Evolutionary conservation across 257 asterid species (phyloP).

Genomic region (Scutellaria galericulata): DNA sequence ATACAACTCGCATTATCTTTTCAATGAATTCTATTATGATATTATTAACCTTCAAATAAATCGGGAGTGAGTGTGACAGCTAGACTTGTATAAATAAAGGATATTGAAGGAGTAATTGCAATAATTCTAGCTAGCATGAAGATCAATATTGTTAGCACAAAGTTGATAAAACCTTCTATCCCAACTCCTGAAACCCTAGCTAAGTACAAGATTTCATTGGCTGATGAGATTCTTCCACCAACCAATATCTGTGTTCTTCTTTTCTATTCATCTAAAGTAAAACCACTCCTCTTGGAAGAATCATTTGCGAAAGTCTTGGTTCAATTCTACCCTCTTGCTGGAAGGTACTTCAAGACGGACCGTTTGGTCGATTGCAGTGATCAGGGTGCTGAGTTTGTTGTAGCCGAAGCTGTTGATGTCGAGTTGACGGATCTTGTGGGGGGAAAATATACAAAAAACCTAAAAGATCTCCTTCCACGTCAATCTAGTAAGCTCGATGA

Average conservation of each 20-base stretch:
- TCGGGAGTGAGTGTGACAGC: no score
- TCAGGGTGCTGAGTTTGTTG: constrained; percentile 31
- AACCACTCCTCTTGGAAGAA: neutral
- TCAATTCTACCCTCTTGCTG: constrained; percentile 36
- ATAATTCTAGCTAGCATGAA: neutral
- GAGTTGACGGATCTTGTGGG: constrained; percentile 5
- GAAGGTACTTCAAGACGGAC: constrained; percentile 17
- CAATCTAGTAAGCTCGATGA: neutral
- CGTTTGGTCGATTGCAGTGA: constrained; percentile 33
- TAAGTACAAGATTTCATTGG: constrained; percentile 6
- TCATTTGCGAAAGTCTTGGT: constrained; percentile 14
- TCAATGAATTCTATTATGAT: no score
- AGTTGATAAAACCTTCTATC: constrained; percentile 16
- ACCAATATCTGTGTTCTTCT: neutral
- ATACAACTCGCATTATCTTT: no score
- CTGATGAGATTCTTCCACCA: constrained; percentile 18
- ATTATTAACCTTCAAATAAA: no score
- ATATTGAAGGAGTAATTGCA: no score
- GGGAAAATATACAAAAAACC: neutral
- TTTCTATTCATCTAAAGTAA: neutral
- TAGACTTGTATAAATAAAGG: no score
- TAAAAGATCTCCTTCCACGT: constrained; percentile 30
- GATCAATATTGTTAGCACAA: constrained; percentile 16
- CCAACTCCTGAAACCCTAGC: constrained; percentile 27
- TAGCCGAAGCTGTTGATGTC: constrained; percentile 24